phyloP scores from a whole-genome alignment of 768 basidiomycete species.

The Phaeotremella fagi region DNA sequence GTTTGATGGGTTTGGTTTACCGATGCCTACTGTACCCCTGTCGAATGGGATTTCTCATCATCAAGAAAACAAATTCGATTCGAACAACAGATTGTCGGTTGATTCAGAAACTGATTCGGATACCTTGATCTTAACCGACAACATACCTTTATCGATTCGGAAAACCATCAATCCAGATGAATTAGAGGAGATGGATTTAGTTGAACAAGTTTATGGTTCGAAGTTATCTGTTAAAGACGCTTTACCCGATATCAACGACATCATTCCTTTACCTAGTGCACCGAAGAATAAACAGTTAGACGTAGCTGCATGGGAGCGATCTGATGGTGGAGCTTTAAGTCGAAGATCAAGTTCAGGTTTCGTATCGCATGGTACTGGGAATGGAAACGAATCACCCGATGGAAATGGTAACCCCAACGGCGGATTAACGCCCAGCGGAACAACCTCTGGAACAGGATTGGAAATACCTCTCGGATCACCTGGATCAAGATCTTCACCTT shows the following conservation, averaged over 20 bases:
- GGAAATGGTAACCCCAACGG: not conserved
- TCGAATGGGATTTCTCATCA: not conserved
- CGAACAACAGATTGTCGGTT: not conserved
- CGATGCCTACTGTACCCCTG: constrained; percentile 21
- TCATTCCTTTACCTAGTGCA: constrained; percentile 71
- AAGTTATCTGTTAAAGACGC: constrained; percentile 66
- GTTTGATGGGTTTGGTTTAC: constrained; percentile 30
- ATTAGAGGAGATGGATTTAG: constrained; percentile 90
- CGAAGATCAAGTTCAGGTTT: not conserved
- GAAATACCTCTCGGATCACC: not conserved
- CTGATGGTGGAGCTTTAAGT: not conserved
- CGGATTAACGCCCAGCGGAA: not conserved
- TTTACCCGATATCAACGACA: constrained; percentile 73
- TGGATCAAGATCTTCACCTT: not conserved
- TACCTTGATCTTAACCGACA: too few relatives aligned
- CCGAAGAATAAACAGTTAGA: constrained; percentile 89
- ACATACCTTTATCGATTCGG: not conserved
- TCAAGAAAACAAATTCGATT: not conserved
- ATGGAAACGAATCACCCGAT: not conserved
- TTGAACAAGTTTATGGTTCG: constrained; percentile 88
- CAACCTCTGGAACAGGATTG: not conserved
- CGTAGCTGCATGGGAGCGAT: constrained; percentile 64
- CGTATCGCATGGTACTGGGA: not conserved
- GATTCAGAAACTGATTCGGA: not conserved
- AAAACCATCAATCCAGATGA: constrained; percentile 44